phyloP scores from a whole-genome alignment of 306 rosid species.

The Nissolia schottii region DNA sequence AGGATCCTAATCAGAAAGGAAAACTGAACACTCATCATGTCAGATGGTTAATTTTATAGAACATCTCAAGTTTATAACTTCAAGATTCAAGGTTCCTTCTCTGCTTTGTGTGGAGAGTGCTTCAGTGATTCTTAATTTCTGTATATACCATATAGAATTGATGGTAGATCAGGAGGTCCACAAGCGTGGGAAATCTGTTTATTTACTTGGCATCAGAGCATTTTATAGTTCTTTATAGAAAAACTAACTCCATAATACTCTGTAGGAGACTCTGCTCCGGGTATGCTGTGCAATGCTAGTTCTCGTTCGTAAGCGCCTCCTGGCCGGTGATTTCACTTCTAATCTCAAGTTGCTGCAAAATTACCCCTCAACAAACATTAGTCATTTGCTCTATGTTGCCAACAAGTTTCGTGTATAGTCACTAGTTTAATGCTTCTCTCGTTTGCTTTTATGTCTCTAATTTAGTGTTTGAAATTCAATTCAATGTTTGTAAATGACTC shows the following conservation, averaged over 20 bases:
- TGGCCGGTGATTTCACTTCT: slow-evolving; percentile 97
- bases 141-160: slow-evolving; percentile 1
- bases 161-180: not conserved
- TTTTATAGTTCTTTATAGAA: not conserved
- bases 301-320: slow-evolving; percentile 81
- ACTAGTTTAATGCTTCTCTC: slow-evolving; percentile 29
- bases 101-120: not conserved
- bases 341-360: slow-evolving; percentile 91
- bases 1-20: not conserved
- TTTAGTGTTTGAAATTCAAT: slow-evolving; percentile 14
- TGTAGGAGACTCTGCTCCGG: slow-evolving; percentile 91
- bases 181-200: slow-evolving; percentile 7
- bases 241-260: not conserved
- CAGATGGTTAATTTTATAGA: not conserved
- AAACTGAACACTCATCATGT: slow-evolving; percentile 4
- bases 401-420: slow-evolving; percentile 85
- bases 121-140: not conserved
- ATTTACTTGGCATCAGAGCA: not conserved
- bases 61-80: not conserved
- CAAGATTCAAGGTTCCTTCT: not conserved
- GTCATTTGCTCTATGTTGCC: slow-evolving; percentile 96
- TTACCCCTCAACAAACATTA: slow-evolving; percentile 86
- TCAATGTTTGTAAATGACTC: slow-evolving; percentile 46
- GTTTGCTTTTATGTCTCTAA: slow-evolving; percentile 13
- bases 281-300: slow-evolving; percentile 96